Evolutionary conservation across 176 grass and related monocot genomes (phyloP).

Genomic region (Cenchrus fungigraminus): DNA sequence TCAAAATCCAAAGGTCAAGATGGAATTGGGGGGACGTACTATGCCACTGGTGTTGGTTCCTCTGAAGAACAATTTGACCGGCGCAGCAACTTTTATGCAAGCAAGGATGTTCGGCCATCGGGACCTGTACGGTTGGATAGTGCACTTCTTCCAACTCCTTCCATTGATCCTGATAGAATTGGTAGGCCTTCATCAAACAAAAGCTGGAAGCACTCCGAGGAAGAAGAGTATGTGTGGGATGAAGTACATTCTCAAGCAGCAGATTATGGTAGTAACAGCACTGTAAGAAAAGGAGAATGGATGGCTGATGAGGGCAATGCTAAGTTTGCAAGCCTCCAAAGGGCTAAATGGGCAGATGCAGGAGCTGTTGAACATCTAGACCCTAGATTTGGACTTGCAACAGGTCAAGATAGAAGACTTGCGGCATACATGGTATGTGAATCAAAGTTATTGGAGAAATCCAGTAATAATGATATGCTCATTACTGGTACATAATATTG

Average conservation of each 20-base stretch:
- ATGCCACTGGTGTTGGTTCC: conserved; percentile 40
- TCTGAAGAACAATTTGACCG: conserved; percentile 51
- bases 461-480: conserved; percentile 17
- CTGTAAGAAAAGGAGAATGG: conserved; percentile 67
- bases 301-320: conserved; percentile 48
- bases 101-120: conserved; percentile 45
- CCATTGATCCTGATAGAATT: conserved; percentile 55
- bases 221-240: conserved; percentile 97
- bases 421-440: conserved; percentile 59
- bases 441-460: neutral
- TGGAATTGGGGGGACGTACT: conserved; percentile 46
- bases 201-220: conserved; percentile 95
- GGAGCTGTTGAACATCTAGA: conserved; percentile 43
- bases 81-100: conserved; percentile 52
- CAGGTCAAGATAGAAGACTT: conserved; percentile 51
- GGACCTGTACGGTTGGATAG: conserved; percentile 50
- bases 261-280: conserved; percentile 47
- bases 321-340: conserved; percentile 58
- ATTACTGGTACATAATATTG: conserved; percentile 20
- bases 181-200: conserved; percentile 57
- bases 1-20: conserved; percentile 62
- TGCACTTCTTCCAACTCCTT: conserved; percentile 51
- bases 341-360: conserved; percentile 51
- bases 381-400: conserved; percentile 48
- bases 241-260: conserved; percentile 59